These are phyloP conservation scores for Plasmodium vivax DNA, from an alignment of 169 alveolate species.

Conservation along the genomic window DNA sequence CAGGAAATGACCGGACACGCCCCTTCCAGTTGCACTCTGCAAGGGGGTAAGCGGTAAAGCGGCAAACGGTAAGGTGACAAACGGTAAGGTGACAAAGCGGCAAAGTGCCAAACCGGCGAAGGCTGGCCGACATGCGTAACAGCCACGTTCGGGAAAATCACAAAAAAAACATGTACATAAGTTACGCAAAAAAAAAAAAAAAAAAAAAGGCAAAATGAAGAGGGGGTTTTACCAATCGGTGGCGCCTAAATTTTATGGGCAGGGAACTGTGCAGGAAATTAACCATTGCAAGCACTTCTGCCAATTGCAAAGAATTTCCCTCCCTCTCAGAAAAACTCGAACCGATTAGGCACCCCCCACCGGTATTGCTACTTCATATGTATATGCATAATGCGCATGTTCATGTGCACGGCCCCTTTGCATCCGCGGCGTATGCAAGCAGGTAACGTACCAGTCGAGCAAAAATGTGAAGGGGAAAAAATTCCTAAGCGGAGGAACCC, in stretches of 20 bases:
- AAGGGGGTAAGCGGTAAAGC: background rate
- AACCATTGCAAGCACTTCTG: background rate
- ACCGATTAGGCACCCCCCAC: background rate
- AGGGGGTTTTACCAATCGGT: background rate
- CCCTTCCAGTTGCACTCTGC: background rate
- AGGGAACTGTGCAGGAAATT: background rate
- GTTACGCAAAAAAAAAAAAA: too few relatives aligned
- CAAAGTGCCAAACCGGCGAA: background rate
- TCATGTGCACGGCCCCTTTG: background rate
- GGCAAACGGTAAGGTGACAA: too few relatives aligned
- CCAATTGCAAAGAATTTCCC: background rate
- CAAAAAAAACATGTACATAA: background rate
- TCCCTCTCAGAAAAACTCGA: background rate
- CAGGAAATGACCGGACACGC: background rate
- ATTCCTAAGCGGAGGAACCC: background rate
- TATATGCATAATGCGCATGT: background rate
- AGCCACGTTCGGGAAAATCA: background rate
- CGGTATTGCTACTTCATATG: background rate
- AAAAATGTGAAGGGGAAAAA: background rate
- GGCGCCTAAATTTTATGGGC: background rate
- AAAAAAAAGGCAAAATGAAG: background rate
- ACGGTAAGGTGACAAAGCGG: background rate
- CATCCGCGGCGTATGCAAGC: background rate
- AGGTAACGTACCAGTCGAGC: background rate
- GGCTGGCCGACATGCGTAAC: background rate